Conservation (phyloP, 495 filamentous ascomycete genomes). For the Podospora sp. region DNA sequence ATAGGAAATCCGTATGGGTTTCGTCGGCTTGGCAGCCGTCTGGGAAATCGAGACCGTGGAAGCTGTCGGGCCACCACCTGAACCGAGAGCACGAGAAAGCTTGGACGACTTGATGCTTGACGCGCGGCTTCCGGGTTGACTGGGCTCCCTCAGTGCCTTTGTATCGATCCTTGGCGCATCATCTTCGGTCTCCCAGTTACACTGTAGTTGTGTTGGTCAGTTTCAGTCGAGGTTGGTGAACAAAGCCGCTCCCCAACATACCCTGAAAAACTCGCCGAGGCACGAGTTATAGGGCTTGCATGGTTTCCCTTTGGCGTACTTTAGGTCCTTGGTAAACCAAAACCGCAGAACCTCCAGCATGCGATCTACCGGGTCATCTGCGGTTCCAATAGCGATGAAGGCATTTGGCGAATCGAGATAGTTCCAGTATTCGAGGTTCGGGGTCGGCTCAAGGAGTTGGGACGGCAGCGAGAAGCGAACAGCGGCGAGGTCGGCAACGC, state of each 20-base stretch:
- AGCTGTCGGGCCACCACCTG: conserved; percentile 37
- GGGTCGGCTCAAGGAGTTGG: conserved; percentile 91
- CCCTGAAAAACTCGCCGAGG: conserved; percentile 96
- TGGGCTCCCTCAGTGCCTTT: conserved; percentile 35
- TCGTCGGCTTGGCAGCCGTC: conserved; percentile 42
- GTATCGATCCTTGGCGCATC: conserved; percentile 56
- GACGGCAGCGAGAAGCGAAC: conserved; percentile 95
- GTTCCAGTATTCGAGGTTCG: conserved; percentile 98
- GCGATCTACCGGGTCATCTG: conserved; percentile 84
- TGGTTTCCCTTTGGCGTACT: conserved; percentile 97
- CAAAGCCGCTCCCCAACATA: conserved; percentile 44
- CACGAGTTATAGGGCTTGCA: conserved; percentile 99
- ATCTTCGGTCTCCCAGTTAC: conserved; percentile 90
- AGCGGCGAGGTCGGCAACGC: conserved; percentile 90
- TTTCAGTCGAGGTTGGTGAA: not conserved
- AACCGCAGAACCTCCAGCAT: conserved; percentile 93
- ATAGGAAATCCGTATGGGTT: conserved; percentile 78
- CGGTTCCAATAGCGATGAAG: conserved; percentile 94
- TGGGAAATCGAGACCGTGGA: conserved; percentile 51
- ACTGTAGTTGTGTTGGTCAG: conserved; percentile 50
- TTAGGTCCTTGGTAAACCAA: conserved; percentile 99
- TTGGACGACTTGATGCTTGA: conserved; percentile 54
- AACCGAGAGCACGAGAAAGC: conserved; percentile 29
- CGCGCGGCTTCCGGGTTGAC: conserved; percentile 45
- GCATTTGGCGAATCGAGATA: conserved; percentile 95